Evolutionary conservation across 129 eudicot species (phyloP).

Genomic region (Pseudognaphalium luteoalbum): DNA sequence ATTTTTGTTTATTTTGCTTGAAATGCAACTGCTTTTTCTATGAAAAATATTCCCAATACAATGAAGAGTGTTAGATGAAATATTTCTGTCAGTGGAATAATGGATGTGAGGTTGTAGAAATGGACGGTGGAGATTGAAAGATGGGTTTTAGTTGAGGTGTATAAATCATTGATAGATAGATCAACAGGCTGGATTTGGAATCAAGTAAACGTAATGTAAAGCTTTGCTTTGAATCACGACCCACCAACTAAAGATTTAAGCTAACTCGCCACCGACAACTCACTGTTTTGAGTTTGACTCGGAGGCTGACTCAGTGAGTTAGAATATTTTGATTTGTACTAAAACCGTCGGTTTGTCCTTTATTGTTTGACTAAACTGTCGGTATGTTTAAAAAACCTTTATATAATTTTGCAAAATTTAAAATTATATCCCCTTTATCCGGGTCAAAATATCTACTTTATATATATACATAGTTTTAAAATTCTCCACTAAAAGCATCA

Average conservation of each 20-base stretch:
- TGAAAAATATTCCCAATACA: neutral
- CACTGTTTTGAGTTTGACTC: constrained; percentile 21
- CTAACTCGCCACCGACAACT: constrained; percentile 37
- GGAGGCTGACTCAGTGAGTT: constrained; percentile 15
- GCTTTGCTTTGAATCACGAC: constrained; percentile 33
- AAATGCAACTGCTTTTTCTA: constrained; percentile 28
- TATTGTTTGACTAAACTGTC: neutral
- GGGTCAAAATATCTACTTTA: no score
- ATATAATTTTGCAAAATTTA: no score
- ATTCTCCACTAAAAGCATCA: no score
- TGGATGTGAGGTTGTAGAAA: constrained; percentile 23
- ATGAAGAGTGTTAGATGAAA: constrained; percentile 33
- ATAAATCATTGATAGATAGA: constrained; percentile 34
- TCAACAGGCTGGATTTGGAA: constrained; percentile 63
- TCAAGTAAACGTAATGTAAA: constrained; percentile 36
- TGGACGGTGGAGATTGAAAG: constrained; percentile 55
- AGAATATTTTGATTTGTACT: neutral
- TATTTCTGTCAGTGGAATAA: constrained; percentile 26
- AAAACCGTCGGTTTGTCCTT: constrained; percentile 16
- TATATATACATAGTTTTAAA: no score
- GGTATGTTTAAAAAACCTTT: neutral
- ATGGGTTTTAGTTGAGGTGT: constrained; percentile 38
- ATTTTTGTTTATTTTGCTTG: constrained; percentile 7
- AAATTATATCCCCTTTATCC: no score
- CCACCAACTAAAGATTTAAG: constrained; percentile 32